Conservation (phyloP, 345 rosid species). For the Firmiana major region DNA sequence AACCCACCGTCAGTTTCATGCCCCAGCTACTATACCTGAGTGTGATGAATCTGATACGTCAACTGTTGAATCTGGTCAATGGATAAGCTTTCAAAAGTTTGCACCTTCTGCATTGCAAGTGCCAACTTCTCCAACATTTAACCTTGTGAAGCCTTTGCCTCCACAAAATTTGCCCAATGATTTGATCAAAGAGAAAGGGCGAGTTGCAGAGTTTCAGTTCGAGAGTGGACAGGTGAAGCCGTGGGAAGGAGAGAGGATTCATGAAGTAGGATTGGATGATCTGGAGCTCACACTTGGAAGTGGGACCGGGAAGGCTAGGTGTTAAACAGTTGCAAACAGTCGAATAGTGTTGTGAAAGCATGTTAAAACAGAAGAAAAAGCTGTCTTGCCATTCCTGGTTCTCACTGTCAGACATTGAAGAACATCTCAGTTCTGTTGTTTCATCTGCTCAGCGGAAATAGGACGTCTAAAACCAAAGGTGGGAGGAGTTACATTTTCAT, state of each 20-base stretch:
- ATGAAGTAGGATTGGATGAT: slow-evolving; percentile 89
- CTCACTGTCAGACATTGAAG: slow-evolving; percentile 12
- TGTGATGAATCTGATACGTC: slow-evolving; percentile 95
- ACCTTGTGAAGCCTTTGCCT: slow-evolving; percentile 68
- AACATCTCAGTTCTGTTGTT: slow-evolving; percentile 12
- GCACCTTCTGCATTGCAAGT: slow-evolving; percentile 44
- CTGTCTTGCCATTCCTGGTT: slow-evolving; percentile 7
- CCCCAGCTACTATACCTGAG: slow-evolving; percentile 87
- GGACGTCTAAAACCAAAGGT: slow-evolving; percentile 22
- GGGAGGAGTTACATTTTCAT: slow-evolving; percentile 26
- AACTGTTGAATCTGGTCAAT: slow-evolving; percentile 90
- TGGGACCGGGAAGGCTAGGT: slow-evolving; percentile 64
- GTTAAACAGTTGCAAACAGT: slow-evolving; percentile 22
- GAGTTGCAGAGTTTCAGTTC: slow-evolving; percentile 72
- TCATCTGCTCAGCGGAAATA: slow-evolving; percentile 12
- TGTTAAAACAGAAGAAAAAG: slow-evolving; percentile 11
- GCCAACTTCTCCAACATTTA: slow-evolving; percentile 89
- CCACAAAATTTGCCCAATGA: slow-evolving; percentile 33
- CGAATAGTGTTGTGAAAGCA: slow-evolving; percentile 8
- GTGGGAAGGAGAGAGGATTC: slow-evolving; percentile 99
- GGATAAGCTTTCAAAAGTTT: slow-evolving; percentile 86
- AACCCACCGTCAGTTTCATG: slow-evolving; percentile 70
- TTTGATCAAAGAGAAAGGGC: slow-evolving; percentile 53
- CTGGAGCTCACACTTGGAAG: slow-evolving; percentile 94
- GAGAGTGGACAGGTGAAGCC: slow-evolving; percentile 78